Evolutionary conservation across 2,329 filamentous ascomycete genomes (phyloP).

Genomic region (Fusarium sp.): DNA sequence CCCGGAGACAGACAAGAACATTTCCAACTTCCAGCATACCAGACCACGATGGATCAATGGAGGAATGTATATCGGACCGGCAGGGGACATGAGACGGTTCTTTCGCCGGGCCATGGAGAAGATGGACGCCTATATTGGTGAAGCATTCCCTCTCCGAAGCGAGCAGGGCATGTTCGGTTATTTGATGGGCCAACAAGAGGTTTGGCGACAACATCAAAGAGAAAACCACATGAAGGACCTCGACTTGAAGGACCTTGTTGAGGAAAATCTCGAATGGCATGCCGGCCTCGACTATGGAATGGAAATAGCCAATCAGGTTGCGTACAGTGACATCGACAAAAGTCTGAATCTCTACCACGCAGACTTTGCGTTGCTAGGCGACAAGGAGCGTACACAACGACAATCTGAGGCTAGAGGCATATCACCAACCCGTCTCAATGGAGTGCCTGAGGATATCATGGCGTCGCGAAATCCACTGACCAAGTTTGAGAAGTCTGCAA

Average conservation of each 20-base stretch:
- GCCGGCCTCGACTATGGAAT: not conserved
- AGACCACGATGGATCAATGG: constrained; percentile 8
- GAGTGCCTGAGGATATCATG: not conserved
- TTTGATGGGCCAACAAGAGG: not conserved
- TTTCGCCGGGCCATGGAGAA: constrained; percentile 1
- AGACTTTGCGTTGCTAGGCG: not conserved
- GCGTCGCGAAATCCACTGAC: not conserved
- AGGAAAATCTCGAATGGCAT: not conserved
- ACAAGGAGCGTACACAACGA: not conserved
- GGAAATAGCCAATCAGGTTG: not conserved
- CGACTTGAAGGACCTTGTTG: rapidly evolving
- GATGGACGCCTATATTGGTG: not conserved
- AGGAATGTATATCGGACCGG: constrained; percentile 10
- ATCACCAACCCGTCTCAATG: not conserved
- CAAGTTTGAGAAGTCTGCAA: not conserved
- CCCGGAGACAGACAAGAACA: not conserved
- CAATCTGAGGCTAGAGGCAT: not conserved
- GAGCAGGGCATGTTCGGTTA: constrained; percentile 3
- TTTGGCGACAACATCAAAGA: not conserved
- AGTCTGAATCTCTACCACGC: not conserved
- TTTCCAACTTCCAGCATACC: not conserved
- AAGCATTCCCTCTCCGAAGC: not conserved
- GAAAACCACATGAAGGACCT: not conserved
- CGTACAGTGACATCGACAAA: not conserved
- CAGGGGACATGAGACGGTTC: constrained; percentile 13